phyloP scores from a whole-genome alignment of 257 asterid species.

The Ilex asprella region DNA sequence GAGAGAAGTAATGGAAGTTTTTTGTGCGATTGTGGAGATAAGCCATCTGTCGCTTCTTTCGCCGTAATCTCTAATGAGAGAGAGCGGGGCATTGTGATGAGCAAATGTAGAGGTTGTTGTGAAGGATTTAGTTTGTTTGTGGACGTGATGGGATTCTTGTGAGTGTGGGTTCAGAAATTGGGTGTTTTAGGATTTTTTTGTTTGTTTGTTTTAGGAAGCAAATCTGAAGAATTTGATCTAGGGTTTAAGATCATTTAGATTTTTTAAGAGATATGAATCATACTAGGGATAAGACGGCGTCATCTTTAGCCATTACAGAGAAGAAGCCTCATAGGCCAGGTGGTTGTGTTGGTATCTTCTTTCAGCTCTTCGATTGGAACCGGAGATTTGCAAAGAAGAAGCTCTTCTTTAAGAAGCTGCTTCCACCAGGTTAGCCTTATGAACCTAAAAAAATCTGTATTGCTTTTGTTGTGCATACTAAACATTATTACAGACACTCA shows the following conservation, averaged over 20 bases:
- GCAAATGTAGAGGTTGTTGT: too few species aligned
- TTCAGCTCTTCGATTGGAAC: conserved; percentile 90
- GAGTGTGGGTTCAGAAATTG: background rate
- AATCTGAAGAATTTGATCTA: too few species aligned
- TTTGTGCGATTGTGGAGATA: conserved; percentile 2
- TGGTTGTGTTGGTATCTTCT: conserved; percentile 88
- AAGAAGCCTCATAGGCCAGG: conserved; percentile 71
- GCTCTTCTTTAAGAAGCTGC: conserved; percentile 74
- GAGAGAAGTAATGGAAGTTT: background rate
- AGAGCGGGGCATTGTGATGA: too few species aligned
- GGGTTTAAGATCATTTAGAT: background rate
- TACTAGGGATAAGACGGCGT: conserved; percentile 38
- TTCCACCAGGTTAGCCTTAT: conserved; percentile 59
- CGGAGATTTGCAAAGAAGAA: conserved; percentile 76
- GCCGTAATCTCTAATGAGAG: too few species aligned
- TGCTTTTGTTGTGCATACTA: background rate
- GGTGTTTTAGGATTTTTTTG: conserved; percentile 1
- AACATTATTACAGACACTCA: too few species aligned
- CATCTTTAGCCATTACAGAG: conserved; percentile 66
- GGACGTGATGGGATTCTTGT: conserved; percentile 9
- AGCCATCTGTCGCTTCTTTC: background rate
- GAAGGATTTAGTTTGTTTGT: too few species aligned
- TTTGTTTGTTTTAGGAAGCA: too few species aligned
- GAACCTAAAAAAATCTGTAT: background rate
- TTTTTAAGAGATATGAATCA: conserved; percentile 49